These are phyloP conservation scores for Aureobasidium namibiae DNA, from an alignment of 2,329 filamentous ascomycete species.

Conservation along the genomic window DNA sequence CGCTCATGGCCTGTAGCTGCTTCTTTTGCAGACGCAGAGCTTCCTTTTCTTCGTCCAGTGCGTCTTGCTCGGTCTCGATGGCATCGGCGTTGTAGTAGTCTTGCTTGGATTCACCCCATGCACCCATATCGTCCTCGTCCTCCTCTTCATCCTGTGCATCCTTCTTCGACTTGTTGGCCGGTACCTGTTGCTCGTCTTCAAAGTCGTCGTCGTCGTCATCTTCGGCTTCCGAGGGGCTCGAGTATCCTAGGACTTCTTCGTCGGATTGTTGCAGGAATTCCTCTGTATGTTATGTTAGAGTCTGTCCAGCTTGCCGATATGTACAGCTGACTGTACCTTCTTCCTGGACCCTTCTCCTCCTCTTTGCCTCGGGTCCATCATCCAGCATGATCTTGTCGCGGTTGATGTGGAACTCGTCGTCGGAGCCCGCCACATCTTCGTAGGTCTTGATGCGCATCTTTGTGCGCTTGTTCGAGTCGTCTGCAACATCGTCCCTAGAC, in stretches of 20 bases:
- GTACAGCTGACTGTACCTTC: not conserved
- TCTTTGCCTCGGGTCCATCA: constrained; percentile 70
- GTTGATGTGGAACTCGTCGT: constrained; percentile 86
- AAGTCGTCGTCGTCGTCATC: constrained; percentile 48
- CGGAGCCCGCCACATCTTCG: constrained; percentile 84
- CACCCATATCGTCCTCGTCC: constrained; percentile 52
- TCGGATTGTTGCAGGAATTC: constrained; percentile 51
- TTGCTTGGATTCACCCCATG: constrained; percentile 79
- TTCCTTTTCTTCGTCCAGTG: constrained; percentile 85
- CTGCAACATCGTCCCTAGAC: not conserved
- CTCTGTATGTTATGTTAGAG: constrained; percentile 35
- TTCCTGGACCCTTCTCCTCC: constrained; percentile 60
- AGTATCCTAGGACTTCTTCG: constrained; percentile 53
- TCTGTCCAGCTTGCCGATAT: not conserved
- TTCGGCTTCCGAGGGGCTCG: constrained; percentile 31
- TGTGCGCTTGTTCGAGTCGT: constrained; percentile 29
- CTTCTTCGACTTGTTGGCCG: constrained; percentile 18
- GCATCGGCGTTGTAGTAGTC: constrained; percentile 90
- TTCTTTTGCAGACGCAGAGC: constrained; percentile 84
- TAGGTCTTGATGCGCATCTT: constrained; percentile 54
- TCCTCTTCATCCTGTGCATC: constrained; percentile 38
- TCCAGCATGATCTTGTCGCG: constrained; percentile 81
- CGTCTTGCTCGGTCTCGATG: constrained; percentile 62
- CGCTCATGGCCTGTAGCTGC: constrained; percentile 79
- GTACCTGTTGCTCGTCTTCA: constrained; percentile 30